Evolutionary conservation across 768 basidiomycete genomes (phyloP), one percentile per base, ranked within the genome.

Genomic region (Psilocybe cubensis): DNA sequence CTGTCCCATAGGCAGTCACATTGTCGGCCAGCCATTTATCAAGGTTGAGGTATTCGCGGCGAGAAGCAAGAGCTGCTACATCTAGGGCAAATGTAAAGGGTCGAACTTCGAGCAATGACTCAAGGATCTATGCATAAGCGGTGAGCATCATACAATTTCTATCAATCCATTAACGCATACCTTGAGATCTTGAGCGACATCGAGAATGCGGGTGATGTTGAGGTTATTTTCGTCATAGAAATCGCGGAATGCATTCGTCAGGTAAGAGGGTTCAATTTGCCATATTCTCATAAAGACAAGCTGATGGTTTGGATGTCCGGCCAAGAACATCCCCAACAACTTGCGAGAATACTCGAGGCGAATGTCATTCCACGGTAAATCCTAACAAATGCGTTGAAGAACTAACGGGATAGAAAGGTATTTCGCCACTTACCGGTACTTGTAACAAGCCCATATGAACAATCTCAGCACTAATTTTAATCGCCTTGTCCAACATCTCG

Each of bases 11-110:
- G 46, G 81, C 77, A 20, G 85, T 78, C 18, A 96, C 91, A 65
- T 94, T 91, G 70, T 94, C 92, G 12, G 91, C 87, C 14, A 98
- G 79, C 96, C 96, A 99, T 73, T 96, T 96, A 74, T 97, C 96
- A 43, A 99, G 79, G 66, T 99, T 95, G 65, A 98, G 79, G 68
- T 95, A 93, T 72, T 98, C 96, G 63, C 94, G 80, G 40, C 94
- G 88, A 31, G 93, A 94, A 11, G 97, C 96, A 41, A 97, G 76
- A 3, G 95, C 91, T 21, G 97, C 97, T 49, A 98, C 89, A 70
- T 99, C 97, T 42, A 98, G 83, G 1, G 94, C 89, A 66, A 98
- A 93, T 7, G 85, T 84, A 64, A 94, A 94, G 2, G 94, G 92
- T 4, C 89, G 87, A 40, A 94, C 89, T 67, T 94, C 91, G 46